A percentile compares a stretch with the other conserved stretches of the same genome.
Conservation (phyloP, 2,329 filamentous ascomycete genomes). For the Venturia oleaginea region DNA sequence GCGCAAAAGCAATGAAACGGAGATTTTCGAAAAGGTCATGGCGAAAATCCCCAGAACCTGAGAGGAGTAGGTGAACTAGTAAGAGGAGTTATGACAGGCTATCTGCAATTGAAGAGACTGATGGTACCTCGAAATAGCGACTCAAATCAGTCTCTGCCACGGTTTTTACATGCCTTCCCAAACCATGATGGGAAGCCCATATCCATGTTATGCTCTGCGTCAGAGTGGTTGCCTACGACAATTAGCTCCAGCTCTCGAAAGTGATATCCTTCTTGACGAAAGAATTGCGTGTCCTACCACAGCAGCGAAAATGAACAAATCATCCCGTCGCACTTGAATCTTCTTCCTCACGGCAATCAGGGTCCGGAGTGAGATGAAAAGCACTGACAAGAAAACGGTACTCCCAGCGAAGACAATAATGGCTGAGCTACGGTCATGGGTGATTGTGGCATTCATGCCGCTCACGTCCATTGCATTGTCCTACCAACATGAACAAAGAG, state of each 20-base stretch:
- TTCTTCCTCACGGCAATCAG: neutral
- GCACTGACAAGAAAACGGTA: neutral
- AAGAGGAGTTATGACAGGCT: neutral
- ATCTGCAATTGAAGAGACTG: neutral
- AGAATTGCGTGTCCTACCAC: neutral
- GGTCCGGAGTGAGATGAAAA: neutral
- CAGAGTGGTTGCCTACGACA: neutral
- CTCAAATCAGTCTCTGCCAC: neutral
- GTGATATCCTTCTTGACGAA: neutral
- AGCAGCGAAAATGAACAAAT: neutral
- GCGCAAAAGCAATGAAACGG: neutral
- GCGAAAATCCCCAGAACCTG: neutral
- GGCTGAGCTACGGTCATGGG: neutral
- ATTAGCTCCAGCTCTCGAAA: neutral
- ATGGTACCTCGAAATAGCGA: neutral
- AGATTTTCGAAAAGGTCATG: slow-evolving; percentile 4
- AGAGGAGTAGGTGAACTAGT: neutral
- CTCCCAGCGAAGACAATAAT: neutral
- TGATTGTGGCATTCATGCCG: neutral
- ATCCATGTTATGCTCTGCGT: slow-evolving; percentile 1
- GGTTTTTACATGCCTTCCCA: neutral
- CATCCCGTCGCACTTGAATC: neutral
- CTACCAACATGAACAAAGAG: neutral
- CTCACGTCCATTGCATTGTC: neutral
- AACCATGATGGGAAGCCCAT: neutral